Conservation (phyloP, 2,329 filamentous ascomycete genomes). For the Byssoonygena ceratinophila region DNA sequence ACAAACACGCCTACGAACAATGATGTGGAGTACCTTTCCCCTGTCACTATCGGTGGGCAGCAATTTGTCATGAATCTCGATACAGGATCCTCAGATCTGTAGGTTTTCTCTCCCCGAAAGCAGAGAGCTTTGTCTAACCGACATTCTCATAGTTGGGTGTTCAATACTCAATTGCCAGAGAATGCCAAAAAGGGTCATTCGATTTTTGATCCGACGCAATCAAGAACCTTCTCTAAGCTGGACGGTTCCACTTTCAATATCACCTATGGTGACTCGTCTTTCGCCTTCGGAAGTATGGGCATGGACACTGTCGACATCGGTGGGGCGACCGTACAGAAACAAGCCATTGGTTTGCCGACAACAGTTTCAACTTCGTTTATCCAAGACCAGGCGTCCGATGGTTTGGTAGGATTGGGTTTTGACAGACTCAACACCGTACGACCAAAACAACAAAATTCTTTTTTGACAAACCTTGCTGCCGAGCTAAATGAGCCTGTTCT, state of each 20-base stretch:
- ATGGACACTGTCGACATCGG: slow-evolving; percentile 55
- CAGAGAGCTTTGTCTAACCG: neutral
- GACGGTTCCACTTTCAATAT: slow-evolving; percentile 49
- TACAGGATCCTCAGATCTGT: slow-evolving; percentile 63
- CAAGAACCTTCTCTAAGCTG: slow-evolving; percentile 41
- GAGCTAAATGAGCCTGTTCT: slow-evolving; percentile 56
- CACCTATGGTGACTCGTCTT: slow-evolving; percentile 55
- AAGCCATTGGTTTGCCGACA: slow-evolving; percentile 58
- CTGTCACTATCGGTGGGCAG: slow-evolving; percentile 60
- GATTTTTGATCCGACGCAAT: slow-evolving; percentile 45
- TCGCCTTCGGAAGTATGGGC: slow-evolving; percentile 55
- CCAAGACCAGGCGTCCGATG: slow-evolving; percentile 45
- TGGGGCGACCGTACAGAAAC: slow-evolving; percentile 46
- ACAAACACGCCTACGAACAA: slow-evolving; percentile 53
- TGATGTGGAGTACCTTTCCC: slow-evolving; percentile 60
- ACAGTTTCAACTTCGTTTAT: slow-evolving; percentile 47
- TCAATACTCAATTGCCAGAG: slow-evolving; percentile 50
- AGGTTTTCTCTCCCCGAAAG: slow-evolving; percentile 24
- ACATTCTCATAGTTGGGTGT: slow-evolving; percentile 51
- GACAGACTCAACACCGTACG: slow-evolving; percentile 52
- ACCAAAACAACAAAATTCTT: slow-evolving; percentile 56
- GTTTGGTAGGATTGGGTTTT: slow-evolving; percentile 53
- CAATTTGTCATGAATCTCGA: slow-evolving; percentile 61
- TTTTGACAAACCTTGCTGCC: slow-evolving; percentile 59
- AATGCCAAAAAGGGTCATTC: slow-evolving; percentile 42